These are phyloP conservation scores for Albatrellus ellisii DNA, from an alignment of 768 basidiomycete species.

Conservation along the genomic window DNA sequence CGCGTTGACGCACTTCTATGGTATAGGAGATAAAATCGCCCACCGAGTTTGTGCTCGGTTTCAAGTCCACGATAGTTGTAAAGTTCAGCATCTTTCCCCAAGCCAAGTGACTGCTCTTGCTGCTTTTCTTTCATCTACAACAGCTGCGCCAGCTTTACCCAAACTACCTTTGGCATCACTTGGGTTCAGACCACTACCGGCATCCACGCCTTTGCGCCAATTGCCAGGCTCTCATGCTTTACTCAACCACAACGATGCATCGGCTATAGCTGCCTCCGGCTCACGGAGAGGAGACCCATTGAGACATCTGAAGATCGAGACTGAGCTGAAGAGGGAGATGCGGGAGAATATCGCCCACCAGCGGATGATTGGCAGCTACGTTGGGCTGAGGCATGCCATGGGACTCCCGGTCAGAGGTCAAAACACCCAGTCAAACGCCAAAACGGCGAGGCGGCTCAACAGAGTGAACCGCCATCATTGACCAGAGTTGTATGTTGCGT, in stretches of 20 bases:
- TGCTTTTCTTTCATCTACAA: constrained; percentile 85
- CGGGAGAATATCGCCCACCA: constrained; percentile 90
- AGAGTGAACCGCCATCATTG: constrained; percentile 45
- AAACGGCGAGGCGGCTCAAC: constrained; percentile 87
- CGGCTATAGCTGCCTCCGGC: constrained; percentile 5
- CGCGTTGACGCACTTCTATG: constrained; percentile 86
- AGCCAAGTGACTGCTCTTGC: constrained; percentile 86
- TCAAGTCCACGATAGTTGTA: constrained; percentile 78
- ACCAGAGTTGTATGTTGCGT: too few relatives aligned
- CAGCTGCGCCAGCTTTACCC: constrained; percentile 40
- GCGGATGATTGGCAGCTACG: constrained; percentile 87
- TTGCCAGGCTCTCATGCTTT: constrained; percentile 14
- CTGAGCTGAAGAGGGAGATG: constrained; percentile 70
- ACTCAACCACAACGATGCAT: constrained; percentile 1
- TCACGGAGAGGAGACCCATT: constrained; percentile 41
- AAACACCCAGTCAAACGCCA: constrained; percentile 81
- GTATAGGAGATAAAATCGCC: constrained; percentile 66
- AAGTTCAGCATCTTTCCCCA: constrained; percentile 71
- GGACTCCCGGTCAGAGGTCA: constrained; percentile 90
- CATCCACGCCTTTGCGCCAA: constrained; percentile 22
- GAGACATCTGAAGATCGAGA: constrained; percentile 71
- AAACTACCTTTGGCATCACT: constrained; percentile 53
- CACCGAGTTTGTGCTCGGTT: constrained; percentile 82
- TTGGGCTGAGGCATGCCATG: constrained; percentile 89
- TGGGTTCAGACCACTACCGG: constrained; percentile 34